Conservation (phyloP, 2,329 filamentous ascomycete species). For the Xylariales sp. region DNA sequence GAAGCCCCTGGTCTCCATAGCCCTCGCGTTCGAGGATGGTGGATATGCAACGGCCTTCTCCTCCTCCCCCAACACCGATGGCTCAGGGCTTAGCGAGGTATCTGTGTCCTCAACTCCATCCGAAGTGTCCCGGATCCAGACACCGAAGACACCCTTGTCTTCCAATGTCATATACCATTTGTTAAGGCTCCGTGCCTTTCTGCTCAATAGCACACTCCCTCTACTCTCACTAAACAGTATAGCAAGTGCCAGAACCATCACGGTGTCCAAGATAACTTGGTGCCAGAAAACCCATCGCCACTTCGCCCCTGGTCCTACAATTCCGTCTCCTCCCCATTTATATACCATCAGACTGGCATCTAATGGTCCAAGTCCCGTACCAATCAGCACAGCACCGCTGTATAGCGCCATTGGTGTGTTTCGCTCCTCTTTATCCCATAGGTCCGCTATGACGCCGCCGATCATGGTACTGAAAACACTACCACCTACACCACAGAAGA, state of each 20-base stretch:
- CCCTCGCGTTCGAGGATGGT: background rate
- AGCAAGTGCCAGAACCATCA: slow-evolving; percentile 60
- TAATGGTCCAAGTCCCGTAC: slow-evolving; percentile 75
- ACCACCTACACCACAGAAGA: slow-evolving; percentile 72
- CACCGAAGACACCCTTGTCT: slow-evolving; percentile 50
- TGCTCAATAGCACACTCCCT: slow-evolving; percentile 71
- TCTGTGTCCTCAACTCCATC: background rate
- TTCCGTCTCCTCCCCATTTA: slow-evolving; percentile 38
- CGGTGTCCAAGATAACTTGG: slow-evolving; percentile 65
- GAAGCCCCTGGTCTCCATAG: background rate
- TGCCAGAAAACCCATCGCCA: slow-evolving; percentile 92
- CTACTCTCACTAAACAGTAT: slow-evolving; percentile 77
- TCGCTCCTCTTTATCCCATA: slow-evolving; percentile 72
- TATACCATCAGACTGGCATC: slow-evolving; percentile 65
- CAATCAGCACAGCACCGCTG: slow-evolving; percentile 70
- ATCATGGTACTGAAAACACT: slow-evolving; percentile 84
- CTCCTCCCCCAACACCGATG: background rate
- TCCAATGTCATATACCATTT: slow-evolving; percentile 75
- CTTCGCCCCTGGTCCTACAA: slow-evolving; percentile 20
- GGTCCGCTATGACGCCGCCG: slow-evolving; percentile 84
- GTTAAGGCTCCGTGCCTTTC: slow-evolving; percentile 71
- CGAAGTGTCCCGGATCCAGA: slow-evolving; percentile 26
- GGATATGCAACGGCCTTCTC: slow-evolving; percentile 13
- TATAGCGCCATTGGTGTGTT: slow-evolving; percentile 91
- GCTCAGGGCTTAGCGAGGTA: background rate